A percentile compares a stretch with the other conserved stretches of the same genome.
These are phyloP conservation scores for Suillus alpinus DNA, from an alignment of 768 basidiomycete genomes.

Conservation along the genomic window DNA sequence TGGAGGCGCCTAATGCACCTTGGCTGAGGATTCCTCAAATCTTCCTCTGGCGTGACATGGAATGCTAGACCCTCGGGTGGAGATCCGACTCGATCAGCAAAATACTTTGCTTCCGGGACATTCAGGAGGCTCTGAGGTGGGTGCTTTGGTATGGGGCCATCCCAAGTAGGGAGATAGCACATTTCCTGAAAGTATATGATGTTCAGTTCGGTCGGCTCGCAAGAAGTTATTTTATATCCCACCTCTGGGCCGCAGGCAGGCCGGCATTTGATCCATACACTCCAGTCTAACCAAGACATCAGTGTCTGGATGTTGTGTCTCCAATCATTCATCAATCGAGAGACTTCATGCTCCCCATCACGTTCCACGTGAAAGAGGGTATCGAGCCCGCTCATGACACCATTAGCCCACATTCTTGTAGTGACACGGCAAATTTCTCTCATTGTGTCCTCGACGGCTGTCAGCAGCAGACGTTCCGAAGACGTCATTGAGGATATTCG, in stretches of 20 bases:
- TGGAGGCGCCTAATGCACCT: constrained; percentile 14
- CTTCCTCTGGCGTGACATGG: not conserved
- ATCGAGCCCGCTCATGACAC: constrained; percentile 23
- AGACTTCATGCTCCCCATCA: not conserved
- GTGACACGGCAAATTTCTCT: constrained; percentile 46
- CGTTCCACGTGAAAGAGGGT: not conserved
- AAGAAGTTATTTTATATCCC: constrained; percentile 7
- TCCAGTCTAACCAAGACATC: constrained; percentile 54
- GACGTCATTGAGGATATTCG: constrained; percentile 18
- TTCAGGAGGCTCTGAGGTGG: no score
- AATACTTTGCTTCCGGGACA: no score
- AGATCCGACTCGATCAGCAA: not conserved
- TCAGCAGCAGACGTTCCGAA: constrained; percentile 28
- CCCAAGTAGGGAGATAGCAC: constrained; percentile 25
- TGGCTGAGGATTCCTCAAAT: constrained; percentile 24
- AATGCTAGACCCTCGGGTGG: not conserved
- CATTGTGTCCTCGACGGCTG: constrained; percentile 30
- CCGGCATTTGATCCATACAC: constrained; percentile 44
- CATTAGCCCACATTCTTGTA: constrained; percentile 47
- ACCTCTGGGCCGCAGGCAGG: constrained; percentile 47
- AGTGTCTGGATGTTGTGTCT: constrained; percentile 29
- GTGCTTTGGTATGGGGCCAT: not conserved
- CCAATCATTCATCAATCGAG: constrained; percentile 31
- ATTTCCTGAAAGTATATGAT: constrained; percentile 14
- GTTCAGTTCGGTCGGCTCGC: not conserved